Evolutionary conservation across 768 basidiomycete genomes (phyloP), one percentile per base, ranked within the genome.

Genomic region (Suillus ampliporus): DNA sequence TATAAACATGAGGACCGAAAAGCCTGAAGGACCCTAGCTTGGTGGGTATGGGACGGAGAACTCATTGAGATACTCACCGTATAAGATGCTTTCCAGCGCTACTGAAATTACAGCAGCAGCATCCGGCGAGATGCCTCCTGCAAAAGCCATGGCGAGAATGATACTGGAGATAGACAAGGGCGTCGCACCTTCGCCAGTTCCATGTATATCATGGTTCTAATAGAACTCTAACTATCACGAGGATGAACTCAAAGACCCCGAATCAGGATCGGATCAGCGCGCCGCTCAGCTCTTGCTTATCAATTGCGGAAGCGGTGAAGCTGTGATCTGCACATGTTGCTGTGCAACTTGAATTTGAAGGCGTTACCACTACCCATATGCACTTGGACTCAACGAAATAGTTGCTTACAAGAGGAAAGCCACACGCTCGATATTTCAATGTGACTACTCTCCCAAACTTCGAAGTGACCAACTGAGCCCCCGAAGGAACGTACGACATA

Each of bases 1-100:
- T 8, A 61, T 67, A 62, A 76, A 78, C 77, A 78, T 77, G 53
- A 77, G 60, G 35, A 77, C 46, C 8, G 76, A 78, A 59, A 77
- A 75, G 0, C 77, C 77, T 78, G 60, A 14, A 13, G 21, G 3
- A 6, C 21, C 1, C 40, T 41, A 41, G 14, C 15, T 41, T 41
- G 40, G 40, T 21, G 43, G n/a, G n/a, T 21, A 5, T 21, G 43
- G n/a, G 43, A 21, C 11, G 43, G 43, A 21, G 5, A 21, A 21
- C n/a, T 43, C 19, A 9, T 43, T 41, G 17, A 41, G 40, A 37
- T 10, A 37, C 31, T 37, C 37, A 37, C 37, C 37, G 2, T 31
- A 31, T 31, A 31, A 31, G 6, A 31, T 31, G 31, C 31, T 6
- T 31, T 31, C 31, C 31, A 31, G 6, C 31, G 6, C 31, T 31